Evolutionary conservation across 2,329 filamentous ascomycete species (phyloP), one percentile per base, ranked within the genome.

Genomic region (Claviceps cyperi): DNA sequence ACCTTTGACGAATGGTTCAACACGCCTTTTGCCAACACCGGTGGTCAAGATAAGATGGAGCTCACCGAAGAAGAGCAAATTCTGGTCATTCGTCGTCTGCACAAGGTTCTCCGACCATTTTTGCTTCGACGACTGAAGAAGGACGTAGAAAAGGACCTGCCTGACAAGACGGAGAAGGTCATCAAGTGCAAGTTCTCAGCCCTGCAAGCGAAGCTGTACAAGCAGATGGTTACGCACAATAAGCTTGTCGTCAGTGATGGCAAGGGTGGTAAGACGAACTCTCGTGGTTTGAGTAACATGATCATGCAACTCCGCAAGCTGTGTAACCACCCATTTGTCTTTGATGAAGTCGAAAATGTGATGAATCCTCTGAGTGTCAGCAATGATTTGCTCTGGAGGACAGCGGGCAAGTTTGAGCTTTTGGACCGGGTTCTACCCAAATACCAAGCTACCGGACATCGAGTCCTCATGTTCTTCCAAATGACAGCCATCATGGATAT

Each of bases 401-500:
- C 91, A 2, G 81, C 91, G 32, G 94, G 92, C 63, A 98, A 98
- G 69, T 98, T 98, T 60, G 92, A 98, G 70, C 75, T 98, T 32
- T 75, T 98, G 24, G 92, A 98, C 65, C 79, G 92, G 48, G 76
- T 98, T 54, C 67, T 98, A 55, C 92, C 92, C 45, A 98, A 98
- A 69, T 97, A 98, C 67, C 80, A 86, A 58, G 82, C 78, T 3
- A 90, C 87, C 1, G 88, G 88, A 15, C 92, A 98, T 78, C 85
- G 92, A 67, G 89, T 97, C 28, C 75, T 98, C 65, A 97, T 98
- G 86, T 98, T 98, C 78, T 98, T 98, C 76, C 92, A 98, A 66
- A 98, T 98, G 92, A 98, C 92, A 4, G 90, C 94, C 54, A 98
- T 98, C 64, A 98, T 98, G 92, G 95, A 98, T 69, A 98, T 98